Evolutionary conservation across 257 asterid species (phyloP).

Genomic region (Nicotiana undulata): DNA sequence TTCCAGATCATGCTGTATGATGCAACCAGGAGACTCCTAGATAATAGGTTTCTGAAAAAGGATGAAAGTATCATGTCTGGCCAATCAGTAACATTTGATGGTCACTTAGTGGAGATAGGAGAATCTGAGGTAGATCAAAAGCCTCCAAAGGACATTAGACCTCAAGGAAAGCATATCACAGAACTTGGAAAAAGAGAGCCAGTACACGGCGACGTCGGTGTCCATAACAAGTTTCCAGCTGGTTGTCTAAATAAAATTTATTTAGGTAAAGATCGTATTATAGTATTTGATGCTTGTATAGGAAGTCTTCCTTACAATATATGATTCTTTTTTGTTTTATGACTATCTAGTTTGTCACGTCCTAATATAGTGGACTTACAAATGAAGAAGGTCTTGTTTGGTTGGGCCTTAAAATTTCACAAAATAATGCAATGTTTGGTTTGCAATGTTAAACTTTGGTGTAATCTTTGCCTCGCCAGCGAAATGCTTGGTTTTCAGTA

Average conservation of each 20-base stretch:
- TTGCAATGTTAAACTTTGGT: too few species aligned
- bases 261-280: constrained; percentile 10
- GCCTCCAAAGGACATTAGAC: constrained; percentile 24
- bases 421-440: neutral
- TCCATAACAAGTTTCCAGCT: constrained; percentile 17
- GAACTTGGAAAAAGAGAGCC: constrained; percentile 19
- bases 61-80: constrained; percentile 59
- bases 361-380: neutral
- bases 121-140: constrained; percentile 39
- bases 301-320: neutral
- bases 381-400: neutral
- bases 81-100: constrained; percentile 47
- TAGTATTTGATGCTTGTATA: constrained; percentile 2
- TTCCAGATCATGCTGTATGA: constrained; percentile 67
- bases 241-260: constrained; percentile 21
- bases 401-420: neutral
- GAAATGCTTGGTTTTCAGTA: too few species aligned
- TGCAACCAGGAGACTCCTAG: constrained; percentile 48
- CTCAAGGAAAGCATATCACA: constrained; percentile 20
- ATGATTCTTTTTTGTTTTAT: neutral
- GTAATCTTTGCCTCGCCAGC: too few species aligned
- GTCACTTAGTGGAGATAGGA: constrained; percentile 69
- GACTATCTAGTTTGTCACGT: neutral
- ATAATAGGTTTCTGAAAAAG: constrained; percentile 57
- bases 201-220: constrained; percentile 14